Evolutionary conservation across 2,329 filamentous ascomycete species (phyloP), one percentile per base, ranked within the genome.

Genomic region (Fusarium sp.): DNA sequence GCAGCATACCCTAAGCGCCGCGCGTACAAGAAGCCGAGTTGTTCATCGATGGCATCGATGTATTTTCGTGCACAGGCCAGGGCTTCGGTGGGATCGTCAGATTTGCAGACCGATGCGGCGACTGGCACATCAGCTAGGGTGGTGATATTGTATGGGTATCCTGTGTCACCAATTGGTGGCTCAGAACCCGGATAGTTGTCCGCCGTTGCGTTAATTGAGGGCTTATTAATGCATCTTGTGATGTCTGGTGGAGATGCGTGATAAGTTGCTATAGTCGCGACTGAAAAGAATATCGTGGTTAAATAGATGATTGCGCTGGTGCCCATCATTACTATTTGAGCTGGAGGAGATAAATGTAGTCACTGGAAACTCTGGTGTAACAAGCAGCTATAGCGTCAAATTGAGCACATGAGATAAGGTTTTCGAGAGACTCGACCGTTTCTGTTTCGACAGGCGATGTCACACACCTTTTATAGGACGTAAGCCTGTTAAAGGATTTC

Each of bases 41-140:
- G 68, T 45, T 71, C 67, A 14, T 71, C 63, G 5, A 71, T 71
- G 5, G 51, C 57, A 39, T 71, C 57, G 9, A 71, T 71, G 9
- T 65, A 70, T 15, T n/a, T 46, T 24, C 67, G 56, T 7, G 68
- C 68, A n/a, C 67, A 71, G 1, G 44, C 38, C 4, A 45, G 24
- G 15, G 58, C 44, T 39, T 33, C 17, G 3, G 45, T 58, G 3
- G 51, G 40, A n/a, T 56, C 36, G 4, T 31, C 14, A 4, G 34
- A 56, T 17, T 18, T 56, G 44, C 53, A 56, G 2, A 36, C 36
- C n/a, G 36, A 51, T 24, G 39, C n/a, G 13, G 62, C 57, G 4
- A 67, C 64, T 3, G 65, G 65, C 14, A 68, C 57, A 6, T 31
- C 15, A 5, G 50, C 82, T 83, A 1, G 85, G 83, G 38, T 26